A percentile compares a stretch with the other conserved stretches of the same genome.
Evolutionary conservation across 257 asterid genomes (phyloP).

Genomic region (Przewalskia tangutica): DNA sequence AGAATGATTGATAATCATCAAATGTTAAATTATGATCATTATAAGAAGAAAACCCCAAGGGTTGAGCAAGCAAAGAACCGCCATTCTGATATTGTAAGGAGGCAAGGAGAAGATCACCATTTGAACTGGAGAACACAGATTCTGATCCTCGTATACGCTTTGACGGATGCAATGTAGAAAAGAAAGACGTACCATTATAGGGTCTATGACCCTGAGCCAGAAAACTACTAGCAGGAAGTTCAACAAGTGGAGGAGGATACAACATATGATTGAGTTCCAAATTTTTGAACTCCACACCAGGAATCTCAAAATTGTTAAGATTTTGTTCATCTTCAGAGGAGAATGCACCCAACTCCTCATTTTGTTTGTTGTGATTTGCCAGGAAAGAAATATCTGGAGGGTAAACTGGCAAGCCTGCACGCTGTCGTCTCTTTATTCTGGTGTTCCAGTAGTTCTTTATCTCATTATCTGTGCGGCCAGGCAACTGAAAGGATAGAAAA

Average conservation of each 20-base stretch:
- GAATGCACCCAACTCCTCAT: slow-evolving; percentile 12
- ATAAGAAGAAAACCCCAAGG: slow-evolving; percentile 22
- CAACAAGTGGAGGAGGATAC: slow-evolving; percentile 8
- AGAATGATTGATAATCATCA: slow-evolving; percentile 12
- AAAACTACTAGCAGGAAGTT: slow-evolving; percentile 2
- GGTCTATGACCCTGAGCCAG: slow-evolving; percentile 17
- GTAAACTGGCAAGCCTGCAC: slow-evolving; percentile 50
- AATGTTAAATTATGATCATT: slow-evolving; percentile 19
- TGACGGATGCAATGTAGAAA: slow-evolving; percentile 24
- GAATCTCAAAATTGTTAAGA: slow-evolving; percentile 25
- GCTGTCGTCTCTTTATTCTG: slow-evolving; percentile 41
- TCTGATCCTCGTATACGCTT: slow-evolving; percentile 40
- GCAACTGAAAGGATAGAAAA: slow-evolving; percentile 24
- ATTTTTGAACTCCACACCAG: slow-evolving; percentile 30
- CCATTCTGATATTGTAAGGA: slow-evolving; percentile 24
- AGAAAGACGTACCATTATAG: slow-evolving; percentile 9
- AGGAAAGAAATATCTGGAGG: slow-evolving; percentile 32
- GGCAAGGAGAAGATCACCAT: slow-evolving; percentile 11
- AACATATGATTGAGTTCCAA: slow-evolving; percentile 19
- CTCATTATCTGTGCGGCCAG: slow-evolving; percentile 61
- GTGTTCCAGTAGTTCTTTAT: slow-evolving; percentile 62
- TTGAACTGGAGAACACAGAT: slow-evolving; percentile 12
- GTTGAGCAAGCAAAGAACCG: slow-evolving; percentile 19
- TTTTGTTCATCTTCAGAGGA: slow-evolving; percentile 16
- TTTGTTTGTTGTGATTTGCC: slow-evolving; percentile 22